These are phyloP conservation scores for Mesotaenium endlicherianum DNA, from an alignment of 139 green algal species.

Conservation along the genomic window DNA sequence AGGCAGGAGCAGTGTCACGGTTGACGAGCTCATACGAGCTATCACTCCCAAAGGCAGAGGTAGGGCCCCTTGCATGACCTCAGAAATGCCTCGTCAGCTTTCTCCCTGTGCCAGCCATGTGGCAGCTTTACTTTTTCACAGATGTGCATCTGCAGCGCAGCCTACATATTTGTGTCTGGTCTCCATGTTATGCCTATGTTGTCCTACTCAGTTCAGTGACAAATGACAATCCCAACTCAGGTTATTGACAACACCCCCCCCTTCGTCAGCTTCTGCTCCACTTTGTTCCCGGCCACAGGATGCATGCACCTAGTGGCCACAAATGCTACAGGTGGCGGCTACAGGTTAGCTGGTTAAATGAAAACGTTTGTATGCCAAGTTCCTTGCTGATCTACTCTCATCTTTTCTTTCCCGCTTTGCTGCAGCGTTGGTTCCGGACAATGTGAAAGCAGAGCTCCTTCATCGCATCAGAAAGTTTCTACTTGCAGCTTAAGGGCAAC, in stretches of 20 bases:
- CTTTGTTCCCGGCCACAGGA: neutral
- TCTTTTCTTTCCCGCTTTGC: neutral
- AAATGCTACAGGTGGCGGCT: neutral
- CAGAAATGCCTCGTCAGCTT: neutral
- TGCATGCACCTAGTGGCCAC: neutral
- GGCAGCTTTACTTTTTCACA: neutral
- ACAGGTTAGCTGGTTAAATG: neutral
- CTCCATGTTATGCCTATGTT: neutral
- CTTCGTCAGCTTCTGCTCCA: neutral
- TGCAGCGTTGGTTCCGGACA: constrained; percentile 20
- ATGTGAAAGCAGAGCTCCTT: constrained; percentile 22
- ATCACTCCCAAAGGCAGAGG: constrained; percentile 25
- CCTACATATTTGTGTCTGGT: neutral
- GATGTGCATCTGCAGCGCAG: neutral
- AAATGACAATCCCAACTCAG: neutral
- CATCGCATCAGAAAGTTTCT: neutral
- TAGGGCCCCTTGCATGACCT: neutral
- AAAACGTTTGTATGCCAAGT: neutral
- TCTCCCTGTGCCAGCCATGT: neutral
- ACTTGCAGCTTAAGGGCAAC: too few species aligned
- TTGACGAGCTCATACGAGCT: constrained; percentile 16
- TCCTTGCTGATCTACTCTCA: neutral
- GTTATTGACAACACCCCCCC: neutral
- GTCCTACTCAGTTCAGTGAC: neutral
- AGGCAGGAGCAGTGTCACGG: neutral